Percentiles rank a stretch among this genome's conserved stretches.
phyloP scores from a whole-genome alignment of 2,329 filamentous ascomycete species.

The Knufia fluminis region DNA sequence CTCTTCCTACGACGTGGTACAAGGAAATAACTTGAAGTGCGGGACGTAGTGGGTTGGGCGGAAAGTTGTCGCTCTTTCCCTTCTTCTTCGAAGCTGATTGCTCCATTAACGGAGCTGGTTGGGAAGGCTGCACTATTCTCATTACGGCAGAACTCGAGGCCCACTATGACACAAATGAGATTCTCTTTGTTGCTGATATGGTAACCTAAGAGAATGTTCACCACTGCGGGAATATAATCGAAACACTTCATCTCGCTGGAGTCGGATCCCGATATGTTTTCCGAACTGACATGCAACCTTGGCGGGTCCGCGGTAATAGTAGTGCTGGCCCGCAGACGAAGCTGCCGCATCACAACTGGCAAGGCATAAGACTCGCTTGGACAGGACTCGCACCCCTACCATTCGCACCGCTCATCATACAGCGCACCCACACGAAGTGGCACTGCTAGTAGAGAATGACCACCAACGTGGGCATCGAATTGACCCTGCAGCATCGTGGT shows the following conservation, averaged over 20 bases:
- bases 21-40: background rate
- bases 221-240: background rate
- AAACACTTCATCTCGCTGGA: slow-evolving; percentile 1
- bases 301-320: background rate
- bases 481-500: background rate
- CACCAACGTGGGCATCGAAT: slow-evolving; percentile 2
- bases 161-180: background rate
- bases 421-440: slow-evolving; percentile 1
- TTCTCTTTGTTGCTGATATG: slow-evolving; percentile 3
- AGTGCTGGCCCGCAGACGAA: background rate
- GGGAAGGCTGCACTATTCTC: slow-evolving; percentile 2
- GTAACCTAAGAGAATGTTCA: background rate
- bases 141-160: slow-evolving; percentile 1
- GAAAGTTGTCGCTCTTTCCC: background rate
- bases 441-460: slow-evolving; percentile 2
- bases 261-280: slow-evolving; percentile 2
- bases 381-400: no score
- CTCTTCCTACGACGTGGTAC: slow-evolving; percentile 1
- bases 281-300: background rate
- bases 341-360: background rate
- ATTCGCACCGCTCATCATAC: no score
- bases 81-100: background rate
- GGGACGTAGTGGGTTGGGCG: background rate
- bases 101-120: background rate
- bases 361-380: no score